Evolutionary conservation across 306 rosid species (phyloP), one percentile per base, ranked within the genome.

Genomic region (Quercus bicolor): DNA sequence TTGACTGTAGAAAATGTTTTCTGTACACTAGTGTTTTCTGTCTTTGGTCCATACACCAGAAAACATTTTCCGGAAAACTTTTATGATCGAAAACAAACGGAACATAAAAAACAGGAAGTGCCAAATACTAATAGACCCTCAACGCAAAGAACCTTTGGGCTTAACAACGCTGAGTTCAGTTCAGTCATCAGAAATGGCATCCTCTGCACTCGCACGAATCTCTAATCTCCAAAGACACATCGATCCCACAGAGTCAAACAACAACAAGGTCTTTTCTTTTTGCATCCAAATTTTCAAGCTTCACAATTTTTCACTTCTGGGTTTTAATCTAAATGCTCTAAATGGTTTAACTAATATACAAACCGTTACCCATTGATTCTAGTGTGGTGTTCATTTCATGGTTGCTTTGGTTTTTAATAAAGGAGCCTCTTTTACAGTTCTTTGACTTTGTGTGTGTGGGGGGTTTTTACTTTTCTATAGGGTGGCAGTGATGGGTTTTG

Each of bases 181-280:
- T 65, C 48, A 18, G 72, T 66, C 20, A 6, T 28, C 53, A n/a
- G 51, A 33, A 66, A 87, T 87, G 90, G 69, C 70, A 71, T 91
- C 88, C 70, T 81, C 89, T 18, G 90, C 93, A 10, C 71, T 78
- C 75, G 86, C 87, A 2, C 83, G 97, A 66, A 33, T 94, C 18
- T 74, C 79, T 69, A 91, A 82, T 88, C 86, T 90, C 73, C 81
- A 78, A 12, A 77, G 86, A 77, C 97, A 94, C 82, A 77, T 94
- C 19, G 70, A 80, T 68, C 74, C 84, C 60, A 29, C 52, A 51
- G 53, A 64, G 70, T 54, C 86, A 23, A 65, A 56, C n/a, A 80
- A 45, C 82, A 79, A 77, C 34, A 74, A 68, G 80, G 82, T 77
- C 37, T 53, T 16, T 6, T 77, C 23, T 53, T 16, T 6, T 57